A percentile compares a stretch with the other conserved stretches of the same genome.
Conservation (phyloP, 1,284 basidiomycete genomes). For the Cystobasidium slooffiae region DNA sequence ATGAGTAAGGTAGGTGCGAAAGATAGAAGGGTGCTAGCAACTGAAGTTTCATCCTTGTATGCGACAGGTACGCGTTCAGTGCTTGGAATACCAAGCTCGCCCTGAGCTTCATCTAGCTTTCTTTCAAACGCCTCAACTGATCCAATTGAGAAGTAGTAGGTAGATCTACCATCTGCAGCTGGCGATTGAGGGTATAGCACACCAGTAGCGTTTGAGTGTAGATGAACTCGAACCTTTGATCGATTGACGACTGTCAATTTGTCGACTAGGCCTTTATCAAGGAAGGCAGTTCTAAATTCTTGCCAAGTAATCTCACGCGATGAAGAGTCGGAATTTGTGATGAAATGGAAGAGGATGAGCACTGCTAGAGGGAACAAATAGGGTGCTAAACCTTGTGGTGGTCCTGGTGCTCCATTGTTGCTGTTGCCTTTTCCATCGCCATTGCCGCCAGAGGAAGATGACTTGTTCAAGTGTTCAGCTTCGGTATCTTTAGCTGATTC, state of each 20-base stretch:
- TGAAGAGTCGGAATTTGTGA: conserved; percentile 42
- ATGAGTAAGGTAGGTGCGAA: conserved; percentile 93
- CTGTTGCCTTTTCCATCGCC: conserved; percentile 18
- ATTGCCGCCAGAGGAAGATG: conserved; percentile 8
- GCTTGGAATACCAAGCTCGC: conserved; percentile 86
- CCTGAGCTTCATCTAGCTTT: conserved; percentile 89
- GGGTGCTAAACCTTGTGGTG: conserved; percentile 38
- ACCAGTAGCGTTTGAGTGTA: conserved; percentile 78
- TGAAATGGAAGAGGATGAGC: conserved; percentile 50
- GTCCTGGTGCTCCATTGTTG: conserved; percentile 33
- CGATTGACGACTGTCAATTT: conserved; percentile 93
- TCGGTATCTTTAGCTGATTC: conserved; percentile 26
- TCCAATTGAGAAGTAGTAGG: conserved; percentile 94
- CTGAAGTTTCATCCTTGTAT: conserved; percentile 92
- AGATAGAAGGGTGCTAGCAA: conserved; percentile 79
- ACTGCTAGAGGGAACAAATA: conserved; percentile 48
- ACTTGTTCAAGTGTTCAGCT: conserved; percentile 29
- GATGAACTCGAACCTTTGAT: conserved; percentile 76
- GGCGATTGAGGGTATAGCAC: conserved; percentile 47
- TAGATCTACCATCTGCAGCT: conserved; percentile 50
- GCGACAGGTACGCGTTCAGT: conserved; percentile 94
- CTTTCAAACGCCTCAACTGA: conserved; percentile 96
- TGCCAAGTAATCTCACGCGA: conserved; percentile 54
- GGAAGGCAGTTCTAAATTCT: conserved; percentile 54
- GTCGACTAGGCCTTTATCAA: conserved; percentile 89